Evolutionary conservation across 2,329 filamentous ascomycete species (phyloP), one percentile per base, ranked within the genome.

Genomic region (Lecanoromycetidae sp.): DNA sequence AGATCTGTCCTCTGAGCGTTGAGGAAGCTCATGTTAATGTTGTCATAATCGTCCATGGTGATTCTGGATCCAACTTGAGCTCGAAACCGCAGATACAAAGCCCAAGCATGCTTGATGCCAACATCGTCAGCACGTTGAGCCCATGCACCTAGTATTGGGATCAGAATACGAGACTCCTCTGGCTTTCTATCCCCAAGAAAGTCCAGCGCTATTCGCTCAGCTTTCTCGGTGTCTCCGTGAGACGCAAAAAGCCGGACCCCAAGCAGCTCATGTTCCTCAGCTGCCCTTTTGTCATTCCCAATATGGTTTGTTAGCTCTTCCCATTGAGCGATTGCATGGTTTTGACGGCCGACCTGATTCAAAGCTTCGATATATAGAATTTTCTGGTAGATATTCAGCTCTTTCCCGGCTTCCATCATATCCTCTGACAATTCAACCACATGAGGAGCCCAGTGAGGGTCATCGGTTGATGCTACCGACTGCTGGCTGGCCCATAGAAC

Each of bases 11-110:
- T 71, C 44, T 78, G 75, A 5, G 77, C 72, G 19, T 79, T 70
- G 22, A 94, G 66, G 57, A 94, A 85, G 36, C 75, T 76, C 17
- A 81, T 73, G 38, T 82, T 79, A 29, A 88, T 73, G 51, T 75
- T 69, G 60, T 94, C 87, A 56, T 88, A 93, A 58, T 93, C 83
- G 15, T 77, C 67, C 57, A 88, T 79, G 3, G 70, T 75, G 66
- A 87, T 81, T 1, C 71, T 63, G 20, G 70, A 59, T 1, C 75
- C 77, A 2, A 87, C 68, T 5, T 74, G 70, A 22, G 70, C 66
- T 51, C 79, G 78, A 55, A 93, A 69, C 43, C 72, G 71, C 30
- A 77, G 65, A 61, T 90, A 91, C 1, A 76, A 61, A 20, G 71
- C 64, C 77, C 82, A 90, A 0, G 84, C 84, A 52, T 71, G 70